Evolutionary conservation across 1,139 yeast genomes (phyloP), one percentile per base, ranked within the genome.

Genomic region (Arxiozyma heterogenica): DNA sequence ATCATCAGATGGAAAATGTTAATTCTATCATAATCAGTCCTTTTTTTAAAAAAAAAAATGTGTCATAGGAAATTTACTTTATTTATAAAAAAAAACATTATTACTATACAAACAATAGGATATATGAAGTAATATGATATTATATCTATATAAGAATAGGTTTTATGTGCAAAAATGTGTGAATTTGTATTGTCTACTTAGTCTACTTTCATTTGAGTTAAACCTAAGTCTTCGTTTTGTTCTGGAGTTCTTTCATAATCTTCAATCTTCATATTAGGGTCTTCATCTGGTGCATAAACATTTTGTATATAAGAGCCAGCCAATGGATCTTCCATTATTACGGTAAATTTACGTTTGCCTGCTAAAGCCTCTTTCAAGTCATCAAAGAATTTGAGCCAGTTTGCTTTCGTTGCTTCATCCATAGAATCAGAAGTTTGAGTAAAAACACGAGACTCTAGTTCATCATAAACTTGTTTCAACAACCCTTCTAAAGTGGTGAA

Each of bases 401-500:
- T 82, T 22, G 75, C 73, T 65, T 81, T 84, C 22, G 95, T 82
- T 44, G 76, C 84, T 6, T 76, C 78, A 53, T 86, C 93, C 97
- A 93, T 90, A 8, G 96, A 86, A 67, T 93, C 98, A 0, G 95
- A 86, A 2, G 94, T 84, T 67, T 86, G 86, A 8, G 89, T 79
- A 69, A 87, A 88, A 12, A 93, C 95, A 70, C 95, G 82, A 20
- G 84, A 75, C 64, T 90, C 86, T 59, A 94, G 80, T 71, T 93
- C 98, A 57, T 89, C 96, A 61, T 82, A 76, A 21, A 93, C 98
- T 72, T 94, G 98, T 51, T 81, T 78, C 60, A 94, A 74, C 57
- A 94, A 77, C 57, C 99, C 99, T 74, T 93, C 98, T 61, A 93
- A 75, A 22, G 99, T 94, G 50, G 98, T 94, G 75, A 94, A 94